Evolutionary conservation across 768 basidiomycete genomes (phyloP).

Genomic region (Xerocomellus chrysenteron): DNA sequence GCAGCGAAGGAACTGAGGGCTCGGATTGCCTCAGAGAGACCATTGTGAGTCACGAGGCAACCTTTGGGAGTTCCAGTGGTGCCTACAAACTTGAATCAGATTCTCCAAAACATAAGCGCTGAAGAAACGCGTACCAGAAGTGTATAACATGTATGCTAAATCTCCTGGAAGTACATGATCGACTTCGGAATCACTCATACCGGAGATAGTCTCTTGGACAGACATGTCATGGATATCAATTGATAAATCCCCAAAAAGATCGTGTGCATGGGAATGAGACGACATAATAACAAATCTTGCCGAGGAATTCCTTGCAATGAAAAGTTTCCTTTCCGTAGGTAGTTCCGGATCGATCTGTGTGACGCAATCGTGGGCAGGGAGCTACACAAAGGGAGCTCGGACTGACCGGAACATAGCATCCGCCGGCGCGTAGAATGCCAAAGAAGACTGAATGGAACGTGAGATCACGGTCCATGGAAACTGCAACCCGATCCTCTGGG

Average conservation of each 20-base stretch:
- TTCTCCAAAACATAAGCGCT: neutral
- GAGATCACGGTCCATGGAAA: conserved; percentile 45
- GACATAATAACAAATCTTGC: conserved; percentile 43
- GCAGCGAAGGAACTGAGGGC: conserved; percentile 28
- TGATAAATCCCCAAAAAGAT: conserved; percentile 21
- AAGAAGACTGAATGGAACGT: conserved; percentile 43
- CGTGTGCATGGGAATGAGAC: conserved; percentile 4
- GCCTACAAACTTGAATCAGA: conserved; percentile 28
- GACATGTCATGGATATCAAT: conserved; percentile 21
- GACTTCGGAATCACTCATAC: conserved; percentile 30
- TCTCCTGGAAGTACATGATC: conserved; percentile 30
- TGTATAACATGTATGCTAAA: conserved; percentile 48
- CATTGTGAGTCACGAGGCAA: conserved; percentile 41
- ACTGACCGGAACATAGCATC: conserved; percentile 50
- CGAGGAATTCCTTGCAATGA: conserved; percentile 43
- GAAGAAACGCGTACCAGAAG: conserved; percentile 38
- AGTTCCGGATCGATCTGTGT: conserved; percentile 53
- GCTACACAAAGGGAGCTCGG: conserved; percentile 10
- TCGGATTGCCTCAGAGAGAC: conserved; percentile 33
- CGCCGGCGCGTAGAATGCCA: conserved; percentile 48
- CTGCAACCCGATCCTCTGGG: conserved; percentile 42
- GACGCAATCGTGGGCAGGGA: neutral
- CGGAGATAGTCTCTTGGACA: conserved; percentile 28
- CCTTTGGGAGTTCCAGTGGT: conserved; percentile 55
- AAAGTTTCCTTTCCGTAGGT: conserved; percentile 44